Evolutionary conservation across 2,329 filamentous ascomycete genomes (phyloP), one percentile per base, ranked within the genome.

Genomic region (Colletotrichum lindemuthianum): DNA sequence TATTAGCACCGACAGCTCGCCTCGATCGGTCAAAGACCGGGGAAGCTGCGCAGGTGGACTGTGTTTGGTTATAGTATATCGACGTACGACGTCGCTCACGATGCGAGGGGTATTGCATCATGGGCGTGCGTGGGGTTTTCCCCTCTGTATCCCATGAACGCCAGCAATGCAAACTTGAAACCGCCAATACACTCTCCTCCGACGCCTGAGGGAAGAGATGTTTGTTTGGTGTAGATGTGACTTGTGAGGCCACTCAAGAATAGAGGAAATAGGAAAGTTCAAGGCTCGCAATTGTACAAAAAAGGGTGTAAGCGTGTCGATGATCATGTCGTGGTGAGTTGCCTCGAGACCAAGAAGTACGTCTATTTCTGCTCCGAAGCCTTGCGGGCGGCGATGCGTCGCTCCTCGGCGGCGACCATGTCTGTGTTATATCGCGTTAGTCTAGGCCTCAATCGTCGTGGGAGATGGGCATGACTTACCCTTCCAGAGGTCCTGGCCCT

Each of bases 401-500:
- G 83, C 81, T 95, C 92, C 81, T 94, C 92, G 16, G 92, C 88
- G 66, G 87, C 91, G 53, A 95, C 90, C 91, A 95, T 95, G 72
- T 95, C 90, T 91, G 71, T 36, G 57, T 71, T 63, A 70, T 68
- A 63, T 6, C 41, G 15, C n/a, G 37, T 66, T 24, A 58, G 65
- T 40, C 13, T 32, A 15, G 24, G 33, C 8, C 33, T 53, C 34
- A 12, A 10, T n/a, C 15, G 16, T n/a, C 12, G 10, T 11, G 16
- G 12, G 15, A 2, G n/a, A 43, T 8, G 33, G 32, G 34, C 4
- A 16, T 34, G 32, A 69, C 88, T 75, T 79, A 91, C 90, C 90
- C 83, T 88, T 96, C 96, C 96, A 99, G 72, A 97, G 85, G 78
- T 98, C 94, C 81, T 97, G 92, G 48, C 93, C 92, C 75, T 90